Evolutionary conservation across 768 basidiomycete genomes (phyloP), one percentile per base, ranked within the genome.

Genomic region (Neoboletus brunneissimus): DNA sequence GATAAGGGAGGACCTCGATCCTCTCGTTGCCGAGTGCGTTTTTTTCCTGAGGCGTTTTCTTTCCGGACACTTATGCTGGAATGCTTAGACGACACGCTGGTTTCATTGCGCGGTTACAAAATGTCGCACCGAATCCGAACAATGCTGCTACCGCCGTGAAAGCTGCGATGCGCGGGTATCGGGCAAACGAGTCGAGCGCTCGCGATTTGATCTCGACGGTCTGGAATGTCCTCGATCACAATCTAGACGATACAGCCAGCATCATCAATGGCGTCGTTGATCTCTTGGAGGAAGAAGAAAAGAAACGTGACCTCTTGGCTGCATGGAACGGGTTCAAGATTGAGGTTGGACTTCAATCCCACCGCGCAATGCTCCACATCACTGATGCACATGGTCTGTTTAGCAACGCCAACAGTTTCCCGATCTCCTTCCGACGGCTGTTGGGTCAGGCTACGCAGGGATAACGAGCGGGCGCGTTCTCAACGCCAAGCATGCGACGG

Each of bases 371-470:
- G 27, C 25, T 18, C n/a, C 31, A 31, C 53, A 20, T 46, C 4
- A 42, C 60, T 58, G 34, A 64, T 22, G 6, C 25, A 10, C 4
- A 8, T 3, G 5, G 16, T 44, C 13, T 27, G n/a, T 37, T 23
- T 58, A 94, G 89, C 89, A 91, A 85, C 87, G 86, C 20, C 83
- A 85, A 67, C 85, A 93, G 62, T 93, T 94, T 75, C 93, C 94
- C 0, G 87, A 92, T 48, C 79, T 94, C 5, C 70, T 79, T 0
- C 85, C 87, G 5, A 76, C 78, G 4, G 69, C 81, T 3, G 68
- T 79, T 0, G 86, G 88, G 10, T 75, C 83, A 0, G 85, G 84
- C 43, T 95, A 89, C 61, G 86, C 92, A 0, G 88, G 86, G 0
- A 88, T 94, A 58, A 79, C 91, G 4, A 84, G 86, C 25, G 93